phyloP scores from a whole-genome alignment of 768 basidiomycete genomes.

The Phlebiopsis flavidoalba region DNA sequence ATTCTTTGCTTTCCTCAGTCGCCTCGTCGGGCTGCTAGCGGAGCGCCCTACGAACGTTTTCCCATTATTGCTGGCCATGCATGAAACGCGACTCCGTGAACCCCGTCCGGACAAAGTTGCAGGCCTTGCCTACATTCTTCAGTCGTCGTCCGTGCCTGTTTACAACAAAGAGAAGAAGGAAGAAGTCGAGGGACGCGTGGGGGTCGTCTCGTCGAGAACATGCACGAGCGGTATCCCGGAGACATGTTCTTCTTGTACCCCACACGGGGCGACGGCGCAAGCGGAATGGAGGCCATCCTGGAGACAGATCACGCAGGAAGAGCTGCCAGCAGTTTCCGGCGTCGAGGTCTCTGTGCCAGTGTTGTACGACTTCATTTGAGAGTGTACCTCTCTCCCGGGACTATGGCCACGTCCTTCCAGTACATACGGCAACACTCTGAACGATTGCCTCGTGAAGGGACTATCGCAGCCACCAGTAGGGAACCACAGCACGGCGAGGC shows the following conservation, averaged over 20 bases:
- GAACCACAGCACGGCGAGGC: neutral
- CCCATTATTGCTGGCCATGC: neutral
- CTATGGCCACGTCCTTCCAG: neutral
- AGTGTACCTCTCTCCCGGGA: neutral
- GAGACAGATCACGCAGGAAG: neutral
- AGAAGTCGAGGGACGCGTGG: neutral
- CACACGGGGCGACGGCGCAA: neutral
- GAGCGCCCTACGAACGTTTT: neutral
- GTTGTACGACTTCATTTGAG: neutral
- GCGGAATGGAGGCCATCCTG: neutral
- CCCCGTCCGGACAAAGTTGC: neutral
- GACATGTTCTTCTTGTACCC: neutral
- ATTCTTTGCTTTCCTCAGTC: neutral
- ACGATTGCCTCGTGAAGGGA: neutral
- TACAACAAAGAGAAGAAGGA: neutral
- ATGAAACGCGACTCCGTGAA: neutral
- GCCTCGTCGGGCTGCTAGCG: neutral
- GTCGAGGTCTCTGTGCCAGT: neutral
- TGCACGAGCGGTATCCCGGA: neutral
- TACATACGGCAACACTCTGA: neutral
- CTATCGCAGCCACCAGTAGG: neutral
- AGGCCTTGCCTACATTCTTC: neutral
- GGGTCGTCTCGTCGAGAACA: neutral
- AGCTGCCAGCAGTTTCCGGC: neutral
- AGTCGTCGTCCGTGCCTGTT: neutral